A percentile compares a stretch with the other conserved stretches of the same genome.
phyloP scores from a whole-genome alignment of 192 early-diverging fungal genomes.

The Podila verticillata region DNA sequence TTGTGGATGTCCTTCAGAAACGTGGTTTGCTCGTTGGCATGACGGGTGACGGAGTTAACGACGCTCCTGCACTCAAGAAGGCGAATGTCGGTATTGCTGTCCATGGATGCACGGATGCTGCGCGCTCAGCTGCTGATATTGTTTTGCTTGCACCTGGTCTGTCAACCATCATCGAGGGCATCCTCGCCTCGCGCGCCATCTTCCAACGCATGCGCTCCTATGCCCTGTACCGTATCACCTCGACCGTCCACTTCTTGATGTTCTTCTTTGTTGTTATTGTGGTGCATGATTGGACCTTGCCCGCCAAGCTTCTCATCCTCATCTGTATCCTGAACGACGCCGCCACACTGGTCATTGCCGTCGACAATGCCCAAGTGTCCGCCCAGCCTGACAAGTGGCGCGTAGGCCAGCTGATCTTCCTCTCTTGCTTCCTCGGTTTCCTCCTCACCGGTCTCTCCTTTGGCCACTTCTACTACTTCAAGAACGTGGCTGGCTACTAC shows the following conservation, averaged over 20 bases:
- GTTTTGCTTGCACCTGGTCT: slow-evolving; percentile 73
- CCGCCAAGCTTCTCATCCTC: slow-evolving; percentile 71
- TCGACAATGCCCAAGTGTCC: slow-evolving; percentile 77
- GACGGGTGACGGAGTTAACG: slow-evolving; percentile 89
- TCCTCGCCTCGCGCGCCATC: slow-evolving; percentile 74
- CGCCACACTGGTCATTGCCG: slow-evolving; percentile 75
- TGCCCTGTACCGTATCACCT: slow-evolving; percentile 78
- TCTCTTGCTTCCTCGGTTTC: slow-evolving; percentile 70
- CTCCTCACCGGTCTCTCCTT: slow-evolving; percentile 69
- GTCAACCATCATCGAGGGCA: slow-evolving; percentile 80
- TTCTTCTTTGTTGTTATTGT: slow-evolving; percentile 82
- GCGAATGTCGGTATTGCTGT: slow-evolving; percentile 87
- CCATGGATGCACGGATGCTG: slow-evolving; percentile 79
- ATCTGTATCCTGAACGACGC: slow-evolving; percentile 79
- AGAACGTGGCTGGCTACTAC: slow-evolving; percentile 27
- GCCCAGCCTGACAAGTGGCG: slow-evolving; percentile 78
- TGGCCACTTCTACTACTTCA: slow-evolving; percentile 72
- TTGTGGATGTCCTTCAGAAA: slow-evolving; percentile 76
- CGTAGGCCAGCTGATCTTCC: slow-evolving; percentile 70
- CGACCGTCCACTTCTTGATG: slow-evolving; percentile 80
- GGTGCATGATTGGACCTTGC: slow-evolving; percentile 70
- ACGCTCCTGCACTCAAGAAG: slow-evolving; percentile 84
- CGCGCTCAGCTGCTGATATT: slow-evolving; percentile 82
- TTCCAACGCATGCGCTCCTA: slow-evolving; percentile 81
- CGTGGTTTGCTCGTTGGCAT: slow-evolving; percentile 68